A percentile compares a stretch with the other conserved stretches of the same genome.
phyloP scores from a whole-genome alignment of 148 eudicot species.

The Chenopodium berlandieri region DNA sequence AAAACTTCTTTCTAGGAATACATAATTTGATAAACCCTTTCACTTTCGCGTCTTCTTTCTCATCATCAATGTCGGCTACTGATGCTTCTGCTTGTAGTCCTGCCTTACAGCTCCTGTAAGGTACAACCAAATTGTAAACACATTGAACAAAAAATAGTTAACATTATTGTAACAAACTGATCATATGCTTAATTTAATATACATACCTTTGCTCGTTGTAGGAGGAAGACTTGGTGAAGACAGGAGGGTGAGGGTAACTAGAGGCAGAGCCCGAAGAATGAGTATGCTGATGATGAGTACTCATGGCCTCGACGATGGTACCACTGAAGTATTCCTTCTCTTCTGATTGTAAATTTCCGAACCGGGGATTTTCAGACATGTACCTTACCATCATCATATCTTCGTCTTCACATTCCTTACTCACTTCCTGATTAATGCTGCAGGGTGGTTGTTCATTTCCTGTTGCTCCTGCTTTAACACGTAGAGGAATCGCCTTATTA shows the following conservation, averaged over 20 bases:
- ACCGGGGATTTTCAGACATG: slow-evolving; percentile 93
- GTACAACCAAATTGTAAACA: neutral
- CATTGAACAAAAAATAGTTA: neutral
- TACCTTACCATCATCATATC: slow-evolving; percentile 61
- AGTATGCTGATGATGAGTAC: slow-evolving; percentile 20
- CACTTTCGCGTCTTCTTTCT: slow-evolving; percentile 11
- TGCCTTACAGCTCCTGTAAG: slow-evolving; percentile 22
- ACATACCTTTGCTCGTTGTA: slow-evolving; percentile 88
- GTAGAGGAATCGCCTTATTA: neutral
- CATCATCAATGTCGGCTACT: slow-evolving; percentile 9
- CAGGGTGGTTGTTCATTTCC: neutral
- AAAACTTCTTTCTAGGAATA: slow-evolving; percentile 28
- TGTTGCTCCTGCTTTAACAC: neutral
- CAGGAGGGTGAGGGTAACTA: slow-evolving; percentile 17
- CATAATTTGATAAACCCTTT: slow-evolving; percentile 32
- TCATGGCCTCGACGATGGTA: slow-evolving; percentile 66
- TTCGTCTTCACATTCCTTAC: slow-evolving; percentile 36
- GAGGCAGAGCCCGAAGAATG: slow-evolving; percentile 18
- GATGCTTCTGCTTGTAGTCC: slow-evolving; percentile 20
- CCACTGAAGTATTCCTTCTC: slow-evolving; percentile 97
- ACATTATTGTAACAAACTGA: neutral
- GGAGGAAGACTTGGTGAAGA: slow-evolving; percentile 65
- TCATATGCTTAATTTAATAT: neutral
- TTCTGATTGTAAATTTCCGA: slow-evolving; percentile 67
- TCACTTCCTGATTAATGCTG: neutral